A percentile compares a stretch with the other conserved stretches of the same genome.
Evolutionary conservation across 768 basidiomycete species (phyloP).

Genomic region (Lactarius evosmus): DNA sequence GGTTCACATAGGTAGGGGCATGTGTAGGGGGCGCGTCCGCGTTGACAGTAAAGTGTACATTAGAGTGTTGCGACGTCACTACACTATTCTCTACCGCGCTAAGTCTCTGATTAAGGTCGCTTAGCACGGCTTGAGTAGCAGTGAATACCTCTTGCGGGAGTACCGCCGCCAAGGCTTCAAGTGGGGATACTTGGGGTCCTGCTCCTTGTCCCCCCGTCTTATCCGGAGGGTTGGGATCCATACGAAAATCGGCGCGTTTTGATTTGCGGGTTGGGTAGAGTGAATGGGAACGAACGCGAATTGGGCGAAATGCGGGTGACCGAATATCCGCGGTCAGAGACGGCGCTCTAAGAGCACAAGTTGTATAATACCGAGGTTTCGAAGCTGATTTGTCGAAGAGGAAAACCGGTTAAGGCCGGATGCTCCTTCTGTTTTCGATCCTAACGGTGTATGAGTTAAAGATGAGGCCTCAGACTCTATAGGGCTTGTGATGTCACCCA

Average conservation of each 20-base stretch:
- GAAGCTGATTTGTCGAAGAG: no score
- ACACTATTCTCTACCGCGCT: background rate
- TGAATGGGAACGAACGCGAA: background rate
- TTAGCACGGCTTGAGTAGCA: background rate
- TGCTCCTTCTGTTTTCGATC: no score
- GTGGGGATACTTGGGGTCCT: background rate
- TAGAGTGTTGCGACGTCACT: background rate
- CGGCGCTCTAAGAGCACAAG: no score
- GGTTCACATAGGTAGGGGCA: background rate
- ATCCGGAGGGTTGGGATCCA: background rate
- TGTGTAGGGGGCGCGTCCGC: background rate
- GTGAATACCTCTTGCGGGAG: background rate
- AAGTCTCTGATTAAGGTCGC: background rate
- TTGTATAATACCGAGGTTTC: no score
- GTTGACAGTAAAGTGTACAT: background rate
- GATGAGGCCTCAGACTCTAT: no score
- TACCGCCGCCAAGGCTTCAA: background rate
- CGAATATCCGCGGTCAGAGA: no score
- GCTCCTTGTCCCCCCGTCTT: background rate
- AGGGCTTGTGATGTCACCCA: no score
- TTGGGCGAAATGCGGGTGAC: background rate
- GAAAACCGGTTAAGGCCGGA: no score
- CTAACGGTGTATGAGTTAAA: no score
- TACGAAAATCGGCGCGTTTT: background rate
- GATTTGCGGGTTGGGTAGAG: background rate